Percentiles rank a stretch among this genome's conserved stretches.
phyloP scores from a whole-genome alignment of 345 rosid genomes.

The Sonneratia caseolaris region DNA sequence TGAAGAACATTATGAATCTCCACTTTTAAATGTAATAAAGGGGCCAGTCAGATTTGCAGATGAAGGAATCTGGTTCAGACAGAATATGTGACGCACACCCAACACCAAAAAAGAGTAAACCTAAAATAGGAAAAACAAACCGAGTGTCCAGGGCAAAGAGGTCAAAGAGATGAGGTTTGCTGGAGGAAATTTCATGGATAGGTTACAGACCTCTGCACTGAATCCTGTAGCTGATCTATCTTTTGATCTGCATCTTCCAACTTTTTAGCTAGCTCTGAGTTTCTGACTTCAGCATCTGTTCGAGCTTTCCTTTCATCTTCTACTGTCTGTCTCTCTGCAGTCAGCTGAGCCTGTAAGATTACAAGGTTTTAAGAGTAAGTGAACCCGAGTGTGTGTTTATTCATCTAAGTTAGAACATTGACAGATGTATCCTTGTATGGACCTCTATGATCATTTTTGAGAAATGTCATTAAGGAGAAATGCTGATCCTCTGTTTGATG shows the following conservation, averaged over 20 bases:
- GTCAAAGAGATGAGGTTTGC: background rate
- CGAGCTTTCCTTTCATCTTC: slow-evolving; percentile 57
- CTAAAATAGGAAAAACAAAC: background rate
- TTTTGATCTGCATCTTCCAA: slow-evolving; percentile 56
- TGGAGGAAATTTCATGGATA: background rate
- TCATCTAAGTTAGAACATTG: background rate
- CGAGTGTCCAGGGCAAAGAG: background rate
- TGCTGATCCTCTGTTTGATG: background rate
- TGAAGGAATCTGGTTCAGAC: too few relatives aligned
- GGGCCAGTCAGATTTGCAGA: too few relatives aligned
- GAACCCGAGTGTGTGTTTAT: background rate
- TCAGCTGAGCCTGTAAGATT: slow-evolving; percentile 29
- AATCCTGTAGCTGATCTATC: slow-evolving; percentile 64
- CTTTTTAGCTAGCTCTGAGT: slow-evolving; percentile 46
- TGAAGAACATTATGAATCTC: too few relatives aligned
- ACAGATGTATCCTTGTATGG: background rate
- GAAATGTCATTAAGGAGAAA: background rate
- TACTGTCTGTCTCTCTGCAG: slow-evolving; percentile 37
- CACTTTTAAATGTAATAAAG: too few relatives aligned
- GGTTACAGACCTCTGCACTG: slow-evolving; percentile 63
- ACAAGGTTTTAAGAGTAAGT: background rate
- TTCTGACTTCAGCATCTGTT: slow-evolving; percentile 37
- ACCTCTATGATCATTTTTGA: background rate
- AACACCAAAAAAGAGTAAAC: too few relatives aligned
- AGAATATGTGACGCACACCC: too few relatives aligned